A percentile compares a stretch with the other conserved stretches of the same genome.
Evolutionary conservation across 2,329 filamentous ascomycete genomes (phyloP).

Genomic region (Bipolaris gigantea): DNA sequence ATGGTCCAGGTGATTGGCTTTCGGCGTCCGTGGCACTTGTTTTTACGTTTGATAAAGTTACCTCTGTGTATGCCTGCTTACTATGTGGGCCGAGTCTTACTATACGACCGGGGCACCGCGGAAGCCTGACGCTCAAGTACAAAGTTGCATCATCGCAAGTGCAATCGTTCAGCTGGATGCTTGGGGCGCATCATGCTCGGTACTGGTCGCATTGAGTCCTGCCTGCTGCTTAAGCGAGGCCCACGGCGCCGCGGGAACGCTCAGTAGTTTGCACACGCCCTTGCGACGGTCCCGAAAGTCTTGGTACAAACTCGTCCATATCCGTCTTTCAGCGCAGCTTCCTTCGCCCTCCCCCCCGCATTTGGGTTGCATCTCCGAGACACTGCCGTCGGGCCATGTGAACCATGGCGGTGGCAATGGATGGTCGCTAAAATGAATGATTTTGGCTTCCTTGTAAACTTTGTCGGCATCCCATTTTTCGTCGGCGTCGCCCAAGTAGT

Average conservation of each 20-base stretch:
- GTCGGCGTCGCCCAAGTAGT: constrained; percentile 56
- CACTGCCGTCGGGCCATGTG: constrained; percentile 48
- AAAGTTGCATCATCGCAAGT: background rate
- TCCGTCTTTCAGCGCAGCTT: constrained; percentile 44
- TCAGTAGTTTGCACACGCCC: constrained; percentile 46
- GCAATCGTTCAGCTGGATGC: constrained; percentile 1
- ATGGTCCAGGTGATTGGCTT: background rate
- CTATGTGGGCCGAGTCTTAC: background rate
- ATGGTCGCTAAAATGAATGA: constrained; percentile 73
- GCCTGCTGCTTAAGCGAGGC: constrained; percentile 28
- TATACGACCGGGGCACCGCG: background rate
- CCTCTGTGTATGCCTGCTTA: background rate
- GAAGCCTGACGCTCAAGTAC: background rate
- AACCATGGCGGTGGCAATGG: constrained; percentile 69
- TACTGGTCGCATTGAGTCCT: constrained; percentile 26
- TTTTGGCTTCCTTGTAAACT: constrained; percentile 62
- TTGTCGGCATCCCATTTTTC: constrained; percentile 63
- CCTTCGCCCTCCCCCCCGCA: constrained; percentile 42
- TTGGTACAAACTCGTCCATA: constrained; percentile 52
- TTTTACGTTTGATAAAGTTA: background rate
- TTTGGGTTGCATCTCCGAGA: constrained; percentile 51
- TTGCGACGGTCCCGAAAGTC: constrained; percentile 49
- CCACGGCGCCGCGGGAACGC: constrained; percentile 47
- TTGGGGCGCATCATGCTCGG: constrained; percentile 25
- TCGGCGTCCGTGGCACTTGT: background rate